Evolutionary conservation across 2,329 filamentous ascomycete genomes (phyloP).

Genomic region (Apiospora kogelbergensis): DNA sequence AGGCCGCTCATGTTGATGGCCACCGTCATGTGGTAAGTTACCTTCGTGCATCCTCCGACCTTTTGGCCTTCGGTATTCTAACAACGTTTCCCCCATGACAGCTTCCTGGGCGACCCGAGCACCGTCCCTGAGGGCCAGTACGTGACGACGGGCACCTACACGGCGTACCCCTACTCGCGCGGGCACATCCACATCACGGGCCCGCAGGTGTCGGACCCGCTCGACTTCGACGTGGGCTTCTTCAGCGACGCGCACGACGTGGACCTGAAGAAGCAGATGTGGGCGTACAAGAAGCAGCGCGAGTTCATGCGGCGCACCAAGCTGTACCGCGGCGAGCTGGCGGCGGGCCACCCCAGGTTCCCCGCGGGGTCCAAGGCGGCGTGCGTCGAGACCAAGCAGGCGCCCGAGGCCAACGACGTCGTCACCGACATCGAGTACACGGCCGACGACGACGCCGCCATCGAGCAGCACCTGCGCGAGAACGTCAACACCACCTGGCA

Average conservation of each 20-base stretch:
- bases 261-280: slow-evolving; percentile 59
- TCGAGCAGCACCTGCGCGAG: slow-evolving; percentile 37
- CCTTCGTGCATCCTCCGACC: slow-evolving; percentile 19
- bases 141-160: slow-evolving; percentile 49
- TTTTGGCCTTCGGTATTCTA: slow-evolving; percentile 8
- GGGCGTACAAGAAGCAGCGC: slow-evolving; percentile 65
- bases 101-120: slow-evolving; percentile 20
- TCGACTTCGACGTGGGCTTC: slow-evolving; percentile 59
- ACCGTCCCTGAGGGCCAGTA: slow-evolving; percentile 40
- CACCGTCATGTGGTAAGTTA: slow-evolving; percentile 32
- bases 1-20: slow-evolving; percentile 44
- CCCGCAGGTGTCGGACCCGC: slow-evolving; percentile 36
- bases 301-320: slow-evolving; percentile 58
- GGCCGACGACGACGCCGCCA: slow-evolving; percentile 41
- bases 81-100: slow-evolving; percentile 21
- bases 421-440: slow-evolving; percentile 46
- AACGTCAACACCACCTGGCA: slow-evolving; percentile 37
- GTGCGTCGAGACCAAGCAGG: slow-evolving; percentile 26
- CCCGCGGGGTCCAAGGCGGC: slow-evolving; percentile 39
- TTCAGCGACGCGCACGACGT: slow-evolving; percentile 47
- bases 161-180: slow-evolving; percentile 59
- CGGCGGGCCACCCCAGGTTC: slow-evolving; percentile 45
- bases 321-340: slow-evolving; percentile 48
- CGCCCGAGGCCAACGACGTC: slow-evolving; percentile 27
- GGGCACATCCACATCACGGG: slow-evolving; percentile 60